Evolutionary conservation across 2,329 filamentous ascomycete species (phyloP).

Genomic region (Sordariomycetes sp.): DNA sequence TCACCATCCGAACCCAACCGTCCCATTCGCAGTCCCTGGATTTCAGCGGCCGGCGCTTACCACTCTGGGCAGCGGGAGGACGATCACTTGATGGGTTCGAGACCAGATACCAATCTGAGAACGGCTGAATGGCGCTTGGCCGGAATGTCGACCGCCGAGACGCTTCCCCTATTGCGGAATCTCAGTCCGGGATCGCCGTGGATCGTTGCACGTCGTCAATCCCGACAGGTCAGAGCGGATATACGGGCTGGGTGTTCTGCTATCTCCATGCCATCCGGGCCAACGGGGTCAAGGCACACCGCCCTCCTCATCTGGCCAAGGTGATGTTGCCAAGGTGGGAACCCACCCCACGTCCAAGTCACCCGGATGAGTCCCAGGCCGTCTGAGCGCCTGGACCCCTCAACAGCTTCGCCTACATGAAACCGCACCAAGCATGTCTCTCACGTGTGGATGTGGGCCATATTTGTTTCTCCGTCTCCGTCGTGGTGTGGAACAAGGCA

Average conservation of each 20-base stretch:
- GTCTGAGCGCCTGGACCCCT: not conserved
- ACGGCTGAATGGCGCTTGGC: not conserved
- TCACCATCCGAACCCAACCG: not conserved
- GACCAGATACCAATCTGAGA: not conserved
- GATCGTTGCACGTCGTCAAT: not conserved
- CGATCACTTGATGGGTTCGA: not conserved
- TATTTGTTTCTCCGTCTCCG: not conserved
- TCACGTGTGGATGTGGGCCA: not conserved
- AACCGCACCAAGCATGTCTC: not conserved
- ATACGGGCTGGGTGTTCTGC: not conserved
- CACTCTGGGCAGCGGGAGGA: not conserved
- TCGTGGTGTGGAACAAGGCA: not conserved
- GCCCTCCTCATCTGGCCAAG: not conserved
- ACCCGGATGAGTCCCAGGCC: not conserved
- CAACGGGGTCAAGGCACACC: not conserved
- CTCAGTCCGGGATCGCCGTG: not conserved
- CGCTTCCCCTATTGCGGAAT: not conserved
- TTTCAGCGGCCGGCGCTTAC: not conserved
- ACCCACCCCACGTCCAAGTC: not conserved
- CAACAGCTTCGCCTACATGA: not conserved
- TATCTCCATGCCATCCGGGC: not conserved
- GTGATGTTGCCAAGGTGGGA: not conserved
- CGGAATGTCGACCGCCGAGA: not conserved
- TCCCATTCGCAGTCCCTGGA: not conserved
- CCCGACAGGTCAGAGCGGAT: not conserved